These are phyloP conservation scores for Cordyceps pruinosa DNA, from an alignment of 2,329 filamentous ascomycete species.

Conservation along the genomic window DNA sequence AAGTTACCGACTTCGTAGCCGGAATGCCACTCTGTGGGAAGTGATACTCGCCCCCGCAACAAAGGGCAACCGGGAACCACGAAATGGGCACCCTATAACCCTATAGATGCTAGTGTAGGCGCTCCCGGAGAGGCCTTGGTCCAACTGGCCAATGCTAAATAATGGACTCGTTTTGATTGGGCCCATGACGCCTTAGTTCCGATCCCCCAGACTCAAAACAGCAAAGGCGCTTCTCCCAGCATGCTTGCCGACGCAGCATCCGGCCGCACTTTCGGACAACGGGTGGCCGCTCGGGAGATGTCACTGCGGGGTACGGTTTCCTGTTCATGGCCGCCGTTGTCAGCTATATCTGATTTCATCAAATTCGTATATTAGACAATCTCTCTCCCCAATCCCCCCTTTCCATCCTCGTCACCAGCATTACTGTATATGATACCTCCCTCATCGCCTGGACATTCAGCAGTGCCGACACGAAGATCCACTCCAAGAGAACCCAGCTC, in stretches of 20 bases:
- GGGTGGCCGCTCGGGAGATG: background rate
- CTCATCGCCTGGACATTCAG: background rate
- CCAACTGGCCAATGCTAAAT: background rate
- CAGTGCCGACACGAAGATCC: background rate
- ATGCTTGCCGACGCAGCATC: constrained; percentile 9
- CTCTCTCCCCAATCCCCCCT: background rate
- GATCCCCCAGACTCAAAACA: constrained; percentile 9
- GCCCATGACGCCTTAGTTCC: background rate
- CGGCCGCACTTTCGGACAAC: constrained; percentile 3
- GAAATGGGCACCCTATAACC: too few species aligned
- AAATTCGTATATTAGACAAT: background rate
- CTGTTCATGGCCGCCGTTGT: background rate
- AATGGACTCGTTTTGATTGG: constrained; percentile 7
- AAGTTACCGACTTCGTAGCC: background rate
- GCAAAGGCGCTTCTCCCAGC: background rate
- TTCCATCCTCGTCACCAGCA: background rate
- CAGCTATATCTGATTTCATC: background rate
- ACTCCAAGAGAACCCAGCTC: background rate
- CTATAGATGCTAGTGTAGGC: too few species aligned
- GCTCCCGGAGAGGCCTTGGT: too few species aligned
- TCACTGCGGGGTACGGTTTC: constrained; percentile 4
- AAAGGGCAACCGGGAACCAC: too few species aligned
- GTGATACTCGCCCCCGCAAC: too few species aligned
- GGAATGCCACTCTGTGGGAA: too few species aligned
- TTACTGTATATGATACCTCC: background rate